Base-by-base conservation (phyloP, 176 grass and related monocot species). In the Phragmites australis region DNA sequence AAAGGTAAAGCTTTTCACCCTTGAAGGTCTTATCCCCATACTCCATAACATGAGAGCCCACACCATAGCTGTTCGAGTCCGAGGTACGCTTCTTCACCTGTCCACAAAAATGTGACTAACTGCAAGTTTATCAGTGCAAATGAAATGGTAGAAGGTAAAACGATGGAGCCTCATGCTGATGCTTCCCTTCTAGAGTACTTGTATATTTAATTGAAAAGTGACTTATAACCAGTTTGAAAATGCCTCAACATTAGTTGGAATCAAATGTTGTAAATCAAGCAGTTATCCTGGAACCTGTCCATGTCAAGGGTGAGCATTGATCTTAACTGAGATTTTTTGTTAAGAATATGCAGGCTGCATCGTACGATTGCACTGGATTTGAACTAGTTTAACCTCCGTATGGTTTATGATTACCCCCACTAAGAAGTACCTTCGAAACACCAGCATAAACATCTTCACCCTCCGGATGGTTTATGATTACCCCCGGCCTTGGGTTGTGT, bases 41-140 rank as follows among this genome's bases (percentile, higher is more conserved):
- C 56, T 98, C 95, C 95, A 98, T 98, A 43, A 94, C 95, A 74
- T 94, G 92, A 45, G 95, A 98, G 4, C 95, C 95, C 14, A 29
- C 59, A 25, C 17, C 67, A 49, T 77, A 84, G 45, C 23, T 58
- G 63, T 92, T 94, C 19, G 60, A 63, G 21, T 70, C 84, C 14
- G 92, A 98, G 63, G 95, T 94, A 45, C 90, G 91, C 56, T 87
- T 27, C 70, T 94, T 98, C 66, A 94, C 92, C 95, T 94, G 87
- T 39, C 26, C 27, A 62, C 10, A 56, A 64, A 18, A 3, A 41
- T 50, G 46, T 72, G 9, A 53, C 5, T 47, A 82, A 22, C 44
- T 74, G n/a, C 7, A 45, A 25, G 27, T 64, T 80, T 61, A 63
- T 8, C 13, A 16, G 59, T 5, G 9, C 9, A 74, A 83, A 83